Evolutionary conservation across 306 rosid genomes (phyloP).

Genomic region (Corylus heterophylla): DNA sequence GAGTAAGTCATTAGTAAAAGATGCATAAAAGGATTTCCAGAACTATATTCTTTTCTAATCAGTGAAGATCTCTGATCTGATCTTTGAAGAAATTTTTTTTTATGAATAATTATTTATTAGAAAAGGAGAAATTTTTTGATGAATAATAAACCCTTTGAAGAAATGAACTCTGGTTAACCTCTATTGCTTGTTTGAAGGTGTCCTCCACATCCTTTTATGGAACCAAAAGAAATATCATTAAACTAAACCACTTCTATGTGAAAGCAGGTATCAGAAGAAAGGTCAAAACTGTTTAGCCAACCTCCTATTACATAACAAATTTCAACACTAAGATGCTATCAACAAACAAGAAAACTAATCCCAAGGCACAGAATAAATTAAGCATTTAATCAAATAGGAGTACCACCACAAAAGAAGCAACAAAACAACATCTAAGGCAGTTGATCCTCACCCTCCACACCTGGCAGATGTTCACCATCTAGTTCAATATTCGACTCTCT

Average conservation of each 20-base stretch:
- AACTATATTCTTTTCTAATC: neutral
- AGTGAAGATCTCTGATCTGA: neutral
- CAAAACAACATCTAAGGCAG: neutral
- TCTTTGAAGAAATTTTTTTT: neutral
- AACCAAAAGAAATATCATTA: neutral
- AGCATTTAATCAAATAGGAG: conserved; percentile 22
- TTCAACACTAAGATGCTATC: neutral
- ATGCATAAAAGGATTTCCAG: neutral
- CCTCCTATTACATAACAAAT: neutral
- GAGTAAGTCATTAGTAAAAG: neutral
- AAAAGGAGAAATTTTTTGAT: too few species aligned
- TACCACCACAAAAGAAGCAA: conserved; percentile 6
- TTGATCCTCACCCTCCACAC: conserved; percentile 49
- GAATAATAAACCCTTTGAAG: neutral
- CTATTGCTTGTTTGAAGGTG: neutral
- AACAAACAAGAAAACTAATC: neutral
- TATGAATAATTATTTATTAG: too few species aligned
- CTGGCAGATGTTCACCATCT: conserved; percentile 34
- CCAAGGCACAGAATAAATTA: conserved; percentile 3
- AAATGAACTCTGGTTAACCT: neutral
- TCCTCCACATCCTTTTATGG: neutral
- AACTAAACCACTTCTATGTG: neutral
- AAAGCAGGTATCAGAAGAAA: neutral
- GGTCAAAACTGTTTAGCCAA: neutral
- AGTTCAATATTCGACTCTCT: conserved; percentile 49